A percentile compares a stretch with the other conserved stretches of the same genome.
phyloP scores from a whole-genome alignment of 768 basidiomycete genomes.

The Hydnum rufescens region DNA sequence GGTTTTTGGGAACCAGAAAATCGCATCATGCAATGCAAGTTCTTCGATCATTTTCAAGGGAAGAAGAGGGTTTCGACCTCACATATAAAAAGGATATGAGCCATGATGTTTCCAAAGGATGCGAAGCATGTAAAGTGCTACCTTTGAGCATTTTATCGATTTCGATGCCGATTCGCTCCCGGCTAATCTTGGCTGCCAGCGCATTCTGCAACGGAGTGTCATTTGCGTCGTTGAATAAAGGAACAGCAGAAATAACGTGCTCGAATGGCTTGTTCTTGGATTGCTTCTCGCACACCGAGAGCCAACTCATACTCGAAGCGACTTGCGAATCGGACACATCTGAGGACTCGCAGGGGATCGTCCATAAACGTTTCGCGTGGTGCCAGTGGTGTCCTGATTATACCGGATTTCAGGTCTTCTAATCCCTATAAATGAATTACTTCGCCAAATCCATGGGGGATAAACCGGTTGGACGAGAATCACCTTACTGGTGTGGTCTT shows the following conservation, averaged over 20 bases:
- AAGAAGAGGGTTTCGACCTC: constrained; percentile 58
- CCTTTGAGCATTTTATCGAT: constrained; percentile 88
- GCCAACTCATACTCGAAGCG: constrained; percentile 71
- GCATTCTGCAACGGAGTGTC: constrained; percentile 28
- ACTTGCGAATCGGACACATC: constrained; percentile 81
- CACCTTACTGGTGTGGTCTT: constrained; percentile 73
- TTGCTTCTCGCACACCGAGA: constrained; percentile 41
- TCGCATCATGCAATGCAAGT: constrained; percentile 45
- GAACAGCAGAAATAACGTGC: constrained; percentile 25
- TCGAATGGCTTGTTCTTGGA: constrained; percentile 38
- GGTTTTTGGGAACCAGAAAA: constrained; percentile 38
- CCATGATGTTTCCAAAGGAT: not conserved
- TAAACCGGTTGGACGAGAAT: not conserved
- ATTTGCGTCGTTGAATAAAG: not conserved
- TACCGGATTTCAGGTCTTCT: constrained; percentile 55
- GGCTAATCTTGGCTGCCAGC: constrained; percentile 58
- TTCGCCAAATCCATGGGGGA: not conserved
- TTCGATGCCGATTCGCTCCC: constrained; percentile 85
- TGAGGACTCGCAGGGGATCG: constrained; percentile 82
- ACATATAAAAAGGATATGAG: too few relatives aligned
- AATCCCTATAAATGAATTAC: constrained; percentile 38
- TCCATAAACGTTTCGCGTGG: constrained; percentile 80
- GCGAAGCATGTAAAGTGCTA: constrained; percentile 16
- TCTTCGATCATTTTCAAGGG: constrained; percentile 57
- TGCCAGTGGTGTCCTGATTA: constrained; percentile 75